These are phyloP conservation scores for Wickerhamiella domercqiae DNA, from an alignment of 805 yeast species.

Conservation along the genomic window DNA sequence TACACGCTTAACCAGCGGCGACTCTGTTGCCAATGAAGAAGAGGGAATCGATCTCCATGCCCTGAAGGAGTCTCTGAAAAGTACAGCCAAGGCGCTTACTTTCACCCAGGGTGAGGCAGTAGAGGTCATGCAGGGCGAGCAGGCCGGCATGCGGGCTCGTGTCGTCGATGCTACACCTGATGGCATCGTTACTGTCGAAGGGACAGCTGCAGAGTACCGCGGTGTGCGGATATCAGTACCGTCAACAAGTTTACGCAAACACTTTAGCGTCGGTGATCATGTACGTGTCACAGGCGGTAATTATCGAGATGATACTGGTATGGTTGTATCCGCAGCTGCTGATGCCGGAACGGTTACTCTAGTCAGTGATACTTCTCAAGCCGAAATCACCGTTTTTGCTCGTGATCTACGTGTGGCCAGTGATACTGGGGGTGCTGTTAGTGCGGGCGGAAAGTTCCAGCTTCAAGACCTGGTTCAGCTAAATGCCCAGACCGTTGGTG, in stretches of 20 bases:
- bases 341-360: slow-evolving; percentile 72
- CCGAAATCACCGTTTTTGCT: slow-evolving; percentile 84
- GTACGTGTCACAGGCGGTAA: slow-evolving; percentile 85
- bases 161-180: slow-evolving; percentile 48
- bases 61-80: slow-evolving; percentile 60
- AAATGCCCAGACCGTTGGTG: slow-evolving; percentile 75
- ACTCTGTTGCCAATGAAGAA: slow-evolving; percentile 34
- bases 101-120: slow-evolving; percentile 93
- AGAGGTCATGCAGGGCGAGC: slow-evolving; percentile 86
- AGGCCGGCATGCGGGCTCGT: slow-evolving; percentile 71
- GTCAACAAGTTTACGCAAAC: slow-evolving; percentile 62
- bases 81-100: slow-evolving; percentile 34
- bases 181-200: slow-evolving; percentile 40
- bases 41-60: slow-evolving; percentile 77
- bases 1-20: slow-evolving; percentile 32
- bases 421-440: slow-evolving; percentile 48
- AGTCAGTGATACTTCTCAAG: slow-evolving; percentile 74
- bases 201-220: slow-evolving; percentile 33
- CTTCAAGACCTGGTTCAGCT: slow-evolving; percentile 81
- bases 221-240: slow-evolving; percentile 67
- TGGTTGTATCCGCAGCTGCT: slow-evolving; percentile 57
- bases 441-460: slow-evolving; percentile 65
- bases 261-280: slow-evolving; percentile 84
- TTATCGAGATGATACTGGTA: slow-evolving; percentile 85
- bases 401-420: slow-evolving; percentile 81